These are phyloP conservation scores for Fallopia convolvulus DNA, from an alignment of 148 eudicot genomes.

Conservation along the genomic window DNA sequence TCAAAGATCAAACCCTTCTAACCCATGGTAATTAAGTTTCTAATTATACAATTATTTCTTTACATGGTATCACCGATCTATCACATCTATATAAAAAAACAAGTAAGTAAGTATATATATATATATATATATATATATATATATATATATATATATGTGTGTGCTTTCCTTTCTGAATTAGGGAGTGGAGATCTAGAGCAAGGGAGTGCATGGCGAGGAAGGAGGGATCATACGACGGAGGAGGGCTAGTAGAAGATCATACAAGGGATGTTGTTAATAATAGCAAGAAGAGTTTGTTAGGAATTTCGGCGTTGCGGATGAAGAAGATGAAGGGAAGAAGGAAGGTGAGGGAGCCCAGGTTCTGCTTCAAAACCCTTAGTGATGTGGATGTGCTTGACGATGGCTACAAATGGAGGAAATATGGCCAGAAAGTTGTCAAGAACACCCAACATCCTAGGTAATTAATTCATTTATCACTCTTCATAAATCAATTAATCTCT, in stretches of 20 bases:
- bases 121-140: no score
- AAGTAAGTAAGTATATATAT: no score
- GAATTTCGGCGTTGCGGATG: constrained; percentile 42
- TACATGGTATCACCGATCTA: no score
- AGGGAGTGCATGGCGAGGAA: background rate
- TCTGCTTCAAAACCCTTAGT: constrained; percentile 82
- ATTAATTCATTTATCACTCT: no score
- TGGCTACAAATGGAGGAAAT: constrained; percentile 88
- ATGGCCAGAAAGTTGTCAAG: constrained; percentile 87
- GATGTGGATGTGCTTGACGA: constrained; percentile 83
- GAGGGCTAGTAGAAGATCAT: background rate
- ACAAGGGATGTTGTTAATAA: no score
- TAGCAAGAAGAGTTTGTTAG: constrained; percentile 15
- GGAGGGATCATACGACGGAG: background rate
- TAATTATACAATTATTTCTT: no score
- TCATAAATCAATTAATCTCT: no score
- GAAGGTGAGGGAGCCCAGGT: constrained; percentile 78
- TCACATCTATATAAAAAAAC: no score
- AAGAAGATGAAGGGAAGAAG: constrained; percentile 75
- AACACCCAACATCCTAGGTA: constrained; percentile 87
- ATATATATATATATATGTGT: background rate
- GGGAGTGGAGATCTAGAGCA: background rate
- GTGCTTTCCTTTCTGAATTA: background rate
- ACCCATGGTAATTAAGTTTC: background rate
- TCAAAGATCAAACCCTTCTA: background rate